phyloP scores from a whole-genome alignment of 1,139 yeast species.

The Schizosaccharomyces versatilis region DNA sequence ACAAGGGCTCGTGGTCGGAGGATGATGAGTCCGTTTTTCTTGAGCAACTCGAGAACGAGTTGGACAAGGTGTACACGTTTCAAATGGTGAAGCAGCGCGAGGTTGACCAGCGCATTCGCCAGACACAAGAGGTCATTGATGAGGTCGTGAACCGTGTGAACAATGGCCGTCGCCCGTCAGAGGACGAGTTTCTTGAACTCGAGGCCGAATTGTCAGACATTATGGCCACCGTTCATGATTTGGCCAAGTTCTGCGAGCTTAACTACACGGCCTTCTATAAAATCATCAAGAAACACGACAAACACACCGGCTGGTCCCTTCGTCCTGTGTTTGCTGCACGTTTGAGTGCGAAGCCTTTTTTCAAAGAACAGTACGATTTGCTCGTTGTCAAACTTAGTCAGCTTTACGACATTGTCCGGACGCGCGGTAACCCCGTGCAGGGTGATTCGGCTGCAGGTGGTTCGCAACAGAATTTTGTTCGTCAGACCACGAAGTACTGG shows the following conservation, averaged over 20 bases:
- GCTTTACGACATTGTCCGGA: constrained; percentile 76
- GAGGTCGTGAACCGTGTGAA: constrained; percentile 27
- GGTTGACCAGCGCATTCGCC: constrained; percentile 49
- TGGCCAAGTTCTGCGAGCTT: constrained; percentile 75
- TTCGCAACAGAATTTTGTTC: constrained; percentile 84
- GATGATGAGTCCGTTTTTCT: constrained; percentile 52
- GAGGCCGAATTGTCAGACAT: constrained; percentile 83
- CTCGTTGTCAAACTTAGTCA: constrained; percentile 74
- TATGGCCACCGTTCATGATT: constrained; percentile 91
- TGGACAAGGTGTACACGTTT: constrained; percentile 63
- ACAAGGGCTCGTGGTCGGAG: constrained; percentile 34
- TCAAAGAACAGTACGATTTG: constrained; percentile 78
- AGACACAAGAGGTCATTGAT: constrained; percentile 37
- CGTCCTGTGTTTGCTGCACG: constrained; percentile 86
- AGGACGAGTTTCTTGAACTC: constrained; percentile 70
- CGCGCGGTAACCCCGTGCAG: constrained; percentile 79
- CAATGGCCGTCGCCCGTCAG: constrained; percentile 21
- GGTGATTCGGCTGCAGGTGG: constrained; percentile 97
- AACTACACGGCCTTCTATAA: constrained; percentile 84
- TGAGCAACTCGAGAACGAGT: constrained; percentile 43
- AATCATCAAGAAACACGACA: constrained; percentile 88
- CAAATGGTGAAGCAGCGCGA: constrained; percentile 59
- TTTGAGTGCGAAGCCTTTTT: constrained; percentile 79
- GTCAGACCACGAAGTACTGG: constrained; percentile 97
- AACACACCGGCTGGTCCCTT: constrained; percentile 58